Evolutionary conservation across 371 early-diverging fungal species (phyloP).

Genomic region (Mortierella sp.): DNA sequence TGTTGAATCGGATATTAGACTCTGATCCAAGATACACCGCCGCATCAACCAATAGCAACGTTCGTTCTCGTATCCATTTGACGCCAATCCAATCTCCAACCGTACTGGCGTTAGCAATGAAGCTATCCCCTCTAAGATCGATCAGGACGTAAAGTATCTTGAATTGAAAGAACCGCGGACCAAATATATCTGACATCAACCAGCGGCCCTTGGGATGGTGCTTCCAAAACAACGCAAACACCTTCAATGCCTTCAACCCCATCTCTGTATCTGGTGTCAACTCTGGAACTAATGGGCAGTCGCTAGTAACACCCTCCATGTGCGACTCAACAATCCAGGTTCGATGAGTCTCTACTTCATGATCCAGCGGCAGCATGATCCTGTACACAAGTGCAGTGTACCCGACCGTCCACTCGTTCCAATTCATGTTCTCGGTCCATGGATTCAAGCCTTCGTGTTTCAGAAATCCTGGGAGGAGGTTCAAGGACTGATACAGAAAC

Average conservation of each 20-base stretch:
- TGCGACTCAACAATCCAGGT: background rate
- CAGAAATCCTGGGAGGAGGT: constrained; percentile 18
- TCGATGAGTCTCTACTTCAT: background rate
- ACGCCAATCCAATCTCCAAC: background rate
- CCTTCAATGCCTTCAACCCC: constrained; percentile 19
- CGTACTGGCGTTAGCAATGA: no score
- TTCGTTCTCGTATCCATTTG: constrained; percentile 21
- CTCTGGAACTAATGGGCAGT: background rate
- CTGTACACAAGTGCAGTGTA: constrained; percentile 30
- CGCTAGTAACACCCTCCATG: background rate
- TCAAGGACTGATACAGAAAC: constrained; percentile 21
- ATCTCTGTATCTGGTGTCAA: constrained; percentile 12
- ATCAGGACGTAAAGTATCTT: constrained; percentile 25
- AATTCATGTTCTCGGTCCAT: constrained; percentile 18
- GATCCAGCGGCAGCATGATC: constrained; percentile 39
- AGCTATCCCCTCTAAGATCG: background rate
- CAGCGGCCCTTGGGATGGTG: constrained; percentile 21
- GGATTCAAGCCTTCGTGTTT: background rate
- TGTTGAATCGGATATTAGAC: constrained; percentile 51
- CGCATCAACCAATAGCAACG: constrained; percentile 26
- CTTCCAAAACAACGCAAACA: constrained; percentile 40
- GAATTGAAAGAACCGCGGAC: constrained; percentile 31
- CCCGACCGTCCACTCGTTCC: constrained; percentile 31
- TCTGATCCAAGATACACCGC: constrained; percentile 36
- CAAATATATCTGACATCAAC: constrained; percentile 32